Evolutionary conservation across 345 rosid genomes (phyloP).

Genomic region (Psidium friedrichsthalianum): DNA sequence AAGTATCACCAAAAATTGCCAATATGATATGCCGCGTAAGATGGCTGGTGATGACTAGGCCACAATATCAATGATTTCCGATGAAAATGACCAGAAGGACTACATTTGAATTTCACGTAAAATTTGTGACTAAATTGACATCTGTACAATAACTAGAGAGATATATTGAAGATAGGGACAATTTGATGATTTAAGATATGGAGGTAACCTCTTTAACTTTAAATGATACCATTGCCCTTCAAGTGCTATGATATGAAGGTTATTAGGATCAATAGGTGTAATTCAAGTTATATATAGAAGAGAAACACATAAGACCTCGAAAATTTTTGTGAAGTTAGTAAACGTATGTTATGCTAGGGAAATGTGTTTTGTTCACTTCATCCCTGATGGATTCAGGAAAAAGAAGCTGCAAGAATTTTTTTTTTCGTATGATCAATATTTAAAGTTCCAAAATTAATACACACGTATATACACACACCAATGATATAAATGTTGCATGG

Average conservation of each 20-base stretch:
- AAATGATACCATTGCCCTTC: background rate
- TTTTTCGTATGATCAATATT: background rate
- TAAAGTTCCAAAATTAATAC: background rate
- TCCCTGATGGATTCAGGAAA: background rate
- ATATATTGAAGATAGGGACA: background rate
- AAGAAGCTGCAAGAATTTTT: background rate
- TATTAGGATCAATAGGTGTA: background rate
- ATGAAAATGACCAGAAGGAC: background rate
- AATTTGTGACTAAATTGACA: background rate
- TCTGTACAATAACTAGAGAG: background rate
- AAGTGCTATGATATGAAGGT: background rate
- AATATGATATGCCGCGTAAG: background rate
- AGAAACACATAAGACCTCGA: background rate
- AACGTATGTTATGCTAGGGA: background rate
- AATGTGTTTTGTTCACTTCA: background rate
- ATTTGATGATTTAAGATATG: background rate
- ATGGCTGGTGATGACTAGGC: background rate
- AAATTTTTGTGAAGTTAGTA: background rate
- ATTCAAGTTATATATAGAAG: background rate
- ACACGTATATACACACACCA: background rate
- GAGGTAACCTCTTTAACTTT: too few relatives aligned
- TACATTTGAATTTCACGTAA: background rate
- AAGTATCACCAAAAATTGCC: background rate
- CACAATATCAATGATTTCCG: rapidly evolving
- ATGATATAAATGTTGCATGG: background rate